phyloP scores from a whole-genome alignment of 2,329 filamentous ascomycete species.

The Neocatenulostroma microsporum region DNA sequence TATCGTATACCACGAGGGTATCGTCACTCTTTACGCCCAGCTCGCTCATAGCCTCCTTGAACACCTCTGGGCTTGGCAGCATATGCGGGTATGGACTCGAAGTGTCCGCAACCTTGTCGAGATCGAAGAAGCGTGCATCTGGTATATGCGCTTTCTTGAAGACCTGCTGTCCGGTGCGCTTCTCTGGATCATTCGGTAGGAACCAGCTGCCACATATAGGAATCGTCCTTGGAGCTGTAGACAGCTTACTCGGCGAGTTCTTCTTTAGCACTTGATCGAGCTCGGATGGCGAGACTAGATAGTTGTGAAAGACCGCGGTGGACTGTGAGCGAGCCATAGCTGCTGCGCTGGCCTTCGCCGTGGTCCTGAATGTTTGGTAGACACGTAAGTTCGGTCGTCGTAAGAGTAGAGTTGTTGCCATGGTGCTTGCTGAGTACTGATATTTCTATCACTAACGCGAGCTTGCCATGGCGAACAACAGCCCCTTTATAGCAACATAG shows the following conservation, averaged over 20 bases:
- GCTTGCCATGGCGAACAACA: too few relatives aligned
- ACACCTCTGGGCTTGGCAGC: slow-evolving; percentile 73
- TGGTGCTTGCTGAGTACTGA: slow-evolving; percentile 6
- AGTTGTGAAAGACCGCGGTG: slow-evolving; percentile 65
- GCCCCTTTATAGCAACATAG: too few relatives aligned
- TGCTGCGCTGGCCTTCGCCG: slow-evolving; percentile 8
- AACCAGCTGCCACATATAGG: slow-evolving; percentile 95
- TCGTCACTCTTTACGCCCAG: slow-evolving; percentile 83
- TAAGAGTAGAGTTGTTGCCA: slow-evolving; percentile 14
- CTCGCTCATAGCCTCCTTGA: slow-evolving; percentile 80
- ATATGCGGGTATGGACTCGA: slow-evolving; percentile 91
- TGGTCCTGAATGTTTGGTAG: slow-evolving; percentile 13
- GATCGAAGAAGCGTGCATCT: slow-evolving; percentile 87
- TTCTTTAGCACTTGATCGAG: slow-evolving; percentile 73
- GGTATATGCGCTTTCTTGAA: slow-evolving; percentile 82
- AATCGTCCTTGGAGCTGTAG: slow-evolving; percentile 73
- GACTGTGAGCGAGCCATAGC: slow-evolving; percentile 29
- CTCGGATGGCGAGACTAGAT: slow-evolving; percentile 78
- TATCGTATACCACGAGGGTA: slow-evolving; percentile 88
- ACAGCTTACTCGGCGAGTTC: slow-evolving; percentile 71
- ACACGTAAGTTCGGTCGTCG: slow-evolving; percentile 5
- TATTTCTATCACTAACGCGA: too few relatives aligned
- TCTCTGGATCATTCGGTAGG: slow-evolving; percentile 73
- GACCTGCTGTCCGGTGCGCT: slow-evolving; percentile 68
- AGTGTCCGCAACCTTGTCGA: slow-evolving; percentile 84